phyloP scores from a whole-genome alignment of 2,329 filamentous ascomycete species.

The Fusarium graminum region DNA sequence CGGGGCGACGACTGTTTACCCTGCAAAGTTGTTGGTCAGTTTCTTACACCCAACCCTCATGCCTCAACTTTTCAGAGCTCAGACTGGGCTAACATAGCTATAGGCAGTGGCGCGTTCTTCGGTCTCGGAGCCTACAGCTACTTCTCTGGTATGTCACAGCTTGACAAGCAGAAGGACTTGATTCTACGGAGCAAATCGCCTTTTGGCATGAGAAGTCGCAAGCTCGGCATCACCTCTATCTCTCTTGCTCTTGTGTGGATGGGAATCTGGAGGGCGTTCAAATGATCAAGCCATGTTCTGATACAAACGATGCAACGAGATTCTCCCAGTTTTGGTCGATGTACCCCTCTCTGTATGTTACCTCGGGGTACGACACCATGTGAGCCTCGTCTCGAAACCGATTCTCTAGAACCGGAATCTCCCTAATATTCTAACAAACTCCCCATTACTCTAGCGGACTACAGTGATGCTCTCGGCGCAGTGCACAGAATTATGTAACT shows the following conservation, averaged over 20 bases:
- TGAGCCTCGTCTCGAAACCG: background rate
- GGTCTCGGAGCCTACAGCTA: slow-evolving; percentile 84
- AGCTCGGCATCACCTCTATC: slow-evolving; percentile 74
- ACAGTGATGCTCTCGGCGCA: background rate
- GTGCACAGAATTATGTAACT: slow-evolving; percentile 1
- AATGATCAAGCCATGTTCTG: slow-evolving; percentile 43
- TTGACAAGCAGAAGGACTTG: slow-evolving; percentile 72
- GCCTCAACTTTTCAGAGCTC: slow-evolving; percentile 10
- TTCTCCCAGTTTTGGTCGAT: slow-evolving; percentile 19
- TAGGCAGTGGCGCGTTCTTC: slow-evolving; percentile 81
- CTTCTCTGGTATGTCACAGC: slow-evolving; percentile 78
- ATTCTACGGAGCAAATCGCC: slow-evolving; percentile 78
- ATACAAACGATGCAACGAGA: slow-evolving; percentile 14
- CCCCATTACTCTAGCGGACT: background rate
- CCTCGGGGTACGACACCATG: background rate
- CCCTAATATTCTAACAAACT: background rate
- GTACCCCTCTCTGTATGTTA: slow-evolving; percentile 5
- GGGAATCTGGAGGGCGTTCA: slow-evolving; percentile 76
- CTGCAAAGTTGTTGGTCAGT: slow-evolving; percentile 78
- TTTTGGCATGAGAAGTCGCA: slow-evolving; percentile 79
- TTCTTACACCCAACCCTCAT: slow-evolving; percentile 16
- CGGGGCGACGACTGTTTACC: slow-evolving; percentile 75
- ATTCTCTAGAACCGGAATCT: background rate
- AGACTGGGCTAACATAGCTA: slow-evolving; percentile 31
- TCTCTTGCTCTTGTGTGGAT: slow-evolving; percentile 76